Conservation (phyloP, 768 basidiomycete genomes). For the Harrya chromipes region DNA sequence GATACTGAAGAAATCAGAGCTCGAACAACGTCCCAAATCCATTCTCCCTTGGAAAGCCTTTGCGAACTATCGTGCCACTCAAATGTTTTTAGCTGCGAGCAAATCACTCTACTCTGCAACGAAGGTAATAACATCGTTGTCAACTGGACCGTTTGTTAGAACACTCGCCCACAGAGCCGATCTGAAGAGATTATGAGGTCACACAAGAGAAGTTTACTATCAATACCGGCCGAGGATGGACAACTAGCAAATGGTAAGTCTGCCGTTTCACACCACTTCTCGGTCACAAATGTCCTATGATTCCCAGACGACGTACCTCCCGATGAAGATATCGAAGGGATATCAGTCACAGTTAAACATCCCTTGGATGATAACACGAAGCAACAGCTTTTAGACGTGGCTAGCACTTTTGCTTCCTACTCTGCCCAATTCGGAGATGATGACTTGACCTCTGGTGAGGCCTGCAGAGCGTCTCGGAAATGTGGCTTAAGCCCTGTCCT, state of each 20-base stretch:
- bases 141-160: not conserved
- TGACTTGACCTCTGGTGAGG: constrained; percentile 3
- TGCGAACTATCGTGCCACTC: constrained; percentile 4
- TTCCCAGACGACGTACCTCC: not conserved
- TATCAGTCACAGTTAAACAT: constrained; percentile 6
- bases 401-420: not conserved
- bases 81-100: constrained; percentile 3
- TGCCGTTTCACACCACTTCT: not conserved
- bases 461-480: not conserved
- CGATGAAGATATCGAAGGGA: not conserved
- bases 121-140: not conserved
- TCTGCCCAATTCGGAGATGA: not conserved
- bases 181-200: constrained; percentile 9
- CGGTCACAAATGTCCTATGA: not conserved
- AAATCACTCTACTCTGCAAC: not conserved
- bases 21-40: constrained; percentile 1
- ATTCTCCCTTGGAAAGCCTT: constrained; percentile 1
- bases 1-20: not conserved
- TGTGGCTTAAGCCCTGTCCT: not conserved
- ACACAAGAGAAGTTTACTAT: not conserved
- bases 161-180: not conserved
- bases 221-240: not conserved
- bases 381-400: constrained; percentile 2
- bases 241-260: constrained; percentile 1
- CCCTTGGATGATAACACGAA: constrained; percentile 4